Conservation (phyloP, 441 rosid species). For the Adansonia madagascariensis region DNA sequence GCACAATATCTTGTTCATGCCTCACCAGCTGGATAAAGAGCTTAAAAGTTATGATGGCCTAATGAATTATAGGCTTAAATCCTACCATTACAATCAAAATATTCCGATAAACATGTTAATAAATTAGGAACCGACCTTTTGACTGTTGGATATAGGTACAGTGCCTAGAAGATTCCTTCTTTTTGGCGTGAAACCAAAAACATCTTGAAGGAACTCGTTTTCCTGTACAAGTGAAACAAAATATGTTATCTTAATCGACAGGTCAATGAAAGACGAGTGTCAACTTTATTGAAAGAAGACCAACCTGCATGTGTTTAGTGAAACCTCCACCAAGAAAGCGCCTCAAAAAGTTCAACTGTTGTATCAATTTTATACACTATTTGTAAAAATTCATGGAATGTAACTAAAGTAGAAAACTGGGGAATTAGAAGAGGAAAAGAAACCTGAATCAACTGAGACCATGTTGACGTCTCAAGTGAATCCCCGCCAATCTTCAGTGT, state of each 20-base stretch:
- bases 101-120: background rate
- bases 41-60: background rate
- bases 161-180: conserved; percentile 43
- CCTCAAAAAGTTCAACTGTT: conserved; percentile 81
- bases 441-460: conserved; percentile 88
- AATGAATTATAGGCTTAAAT: background rate
- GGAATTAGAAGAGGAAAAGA: background rate
- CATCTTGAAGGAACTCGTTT: conserved; percentile 80
- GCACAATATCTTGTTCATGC: background rate
- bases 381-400: conserved; percentile 20
- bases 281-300: conserved; percentile 28
- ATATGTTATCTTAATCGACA: conserved; percentile 4
- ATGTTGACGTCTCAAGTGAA: conserved; percentile 57
- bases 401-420: background rate
- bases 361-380: conserved; percentile 6
- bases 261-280: background rate
- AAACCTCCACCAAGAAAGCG: conserved; percentile 93
- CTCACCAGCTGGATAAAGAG: background rate
- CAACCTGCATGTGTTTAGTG: conserved; percentile 93
- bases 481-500: conserved; percentile 79
- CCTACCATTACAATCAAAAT: background rate
- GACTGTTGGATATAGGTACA: conserved; percentile 49
- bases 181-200: conserved; percentile 74
- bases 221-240: conserved; percentile 51
- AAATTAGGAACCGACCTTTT: conserved; percentile 55